Conservation (phyloP, 2,329 filamentous ascomycete genomes). For the Diplodia corticola region DNA sequence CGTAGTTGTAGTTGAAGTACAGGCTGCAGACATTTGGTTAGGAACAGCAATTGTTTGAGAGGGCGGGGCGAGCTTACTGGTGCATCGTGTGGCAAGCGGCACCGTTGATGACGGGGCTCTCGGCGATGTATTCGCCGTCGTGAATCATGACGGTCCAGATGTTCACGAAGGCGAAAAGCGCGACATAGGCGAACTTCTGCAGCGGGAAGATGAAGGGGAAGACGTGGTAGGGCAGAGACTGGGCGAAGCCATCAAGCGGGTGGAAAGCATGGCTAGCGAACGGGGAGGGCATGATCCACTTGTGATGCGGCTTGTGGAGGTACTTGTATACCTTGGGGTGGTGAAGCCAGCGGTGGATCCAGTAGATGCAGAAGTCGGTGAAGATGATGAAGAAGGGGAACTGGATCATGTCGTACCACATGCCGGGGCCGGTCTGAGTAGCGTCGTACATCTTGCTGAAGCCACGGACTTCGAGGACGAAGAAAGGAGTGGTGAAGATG, state of each 20-base stretch:
- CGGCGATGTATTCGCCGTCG: slow-evolving; percentile 90
- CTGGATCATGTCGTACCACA: slow-evolving; percentile 77
- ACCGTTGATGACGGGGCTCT: slow-evolving; percentile 89
- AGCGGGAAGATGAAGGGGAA: slow-evolving; percentile 92
- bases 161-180: slow-evolving; percentile 88
- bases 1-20: slow-evolving; percentile 85
- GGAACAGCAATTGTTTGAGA: slow-evolving; percentile 33
- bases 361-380: slow-evolving; percentile 89
- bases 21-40: slow-evolving; percentile 18
- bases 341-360: slow-evolving; percentile 84
- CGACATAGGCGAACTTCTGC: slow-evolving; percentile 85
- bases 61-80: slow-evolving; percentile 60
- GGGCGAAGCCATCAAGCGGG: slow-evolving; percentile 84
- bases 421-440: slow-evolving; percentile 71
- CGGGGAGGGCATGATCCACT: slow-evolving; percentile 98
- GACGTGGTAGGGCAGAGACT: slow-evolving; percentile 88
- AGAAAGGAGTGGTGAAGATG: slow-evolving; percentile 75
- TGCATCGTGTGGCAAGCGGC: slow-evolving; percentile 93
- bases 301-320: slow-evolving; percentile 97
- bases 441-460: slow-evolving; percentile 85
- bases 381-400: slow-evolving; percentile 87
- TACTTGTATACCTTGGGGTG: slow-evolving; percentile 79
- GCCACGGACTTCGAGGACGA: slow-evolving; percentile 80
- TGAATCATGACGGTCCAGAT: slow-evolving; percentile 97
- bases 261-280: slow-evolving; percentile 94